Conservation (phyloP, 192 early-diverging fungal species). For the Coemansia sp. region DNA sequence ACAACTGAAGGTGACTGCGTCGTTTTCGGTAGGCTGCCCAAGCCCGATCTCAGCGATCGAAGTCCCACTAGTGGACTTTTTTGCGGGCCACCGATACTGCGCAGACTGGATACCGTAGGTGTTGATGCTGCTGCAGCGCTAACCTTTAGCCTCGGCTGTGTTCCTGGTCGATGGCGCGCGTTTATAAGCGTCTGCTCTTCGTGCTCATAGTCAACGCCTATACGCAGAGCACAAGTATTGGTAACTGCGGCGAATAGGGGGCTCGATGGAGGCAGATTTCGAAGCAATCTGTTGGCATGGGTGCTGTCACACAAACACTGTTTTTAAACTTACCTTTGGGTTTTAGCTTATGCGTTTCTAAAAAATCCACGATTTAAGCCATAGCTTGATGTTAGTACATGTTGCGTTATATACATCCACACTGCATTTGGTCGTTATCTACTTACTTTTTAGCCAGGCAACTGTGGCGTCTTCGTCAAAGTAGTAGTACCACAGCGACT, state of each 20-base stretch:
- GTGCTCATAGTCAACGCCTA: conserved; percentile 4
- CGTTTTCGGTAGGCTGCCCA: conserved; percentile 3
- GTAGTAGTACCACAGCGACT: conserved; percentile 70
- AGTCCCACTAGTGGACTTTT: conserved; percentile 5
- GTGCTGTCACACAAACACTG: too few species aligned
- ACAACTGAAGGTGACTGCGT: conserved; percentile 18
- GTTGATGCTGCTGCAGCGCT: not conserved
- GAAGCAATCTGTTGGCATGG: not conserved
- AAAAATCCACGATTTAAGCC: not conserved
- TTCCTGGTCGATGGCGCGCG: conserved; percentile 33
- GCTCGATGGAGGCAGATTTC: too few species aligned
- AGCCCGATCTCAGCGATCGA: conserved; percentile 7
- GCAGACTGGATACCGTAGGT: not conserved
- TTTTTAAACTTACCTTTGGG: conserved; percentile 28
- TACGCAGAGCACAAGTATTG: conserved; percentile 1
- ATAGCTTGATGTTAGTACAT: not conserved
- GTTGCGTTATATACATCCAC: not conserved
- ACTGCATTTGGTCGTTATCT: not conserved
- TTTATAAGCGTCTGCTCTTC: conserved; percentile 21
- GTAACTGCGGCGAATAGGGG: not conserved
- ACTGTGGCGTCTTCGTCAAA: conserved; percentile 67
- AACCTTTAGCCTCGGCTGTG: not conserved
- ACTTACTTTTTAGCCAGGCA: conserved; percentile 67
- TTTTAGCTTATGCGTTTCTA: conserved; percentile 39
- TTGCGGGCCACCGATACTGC: not conserved